Evolutionary conservation across 768 basidiomycete genomes (phyloP).

Genomic region (Russula olivacea): DNA sequence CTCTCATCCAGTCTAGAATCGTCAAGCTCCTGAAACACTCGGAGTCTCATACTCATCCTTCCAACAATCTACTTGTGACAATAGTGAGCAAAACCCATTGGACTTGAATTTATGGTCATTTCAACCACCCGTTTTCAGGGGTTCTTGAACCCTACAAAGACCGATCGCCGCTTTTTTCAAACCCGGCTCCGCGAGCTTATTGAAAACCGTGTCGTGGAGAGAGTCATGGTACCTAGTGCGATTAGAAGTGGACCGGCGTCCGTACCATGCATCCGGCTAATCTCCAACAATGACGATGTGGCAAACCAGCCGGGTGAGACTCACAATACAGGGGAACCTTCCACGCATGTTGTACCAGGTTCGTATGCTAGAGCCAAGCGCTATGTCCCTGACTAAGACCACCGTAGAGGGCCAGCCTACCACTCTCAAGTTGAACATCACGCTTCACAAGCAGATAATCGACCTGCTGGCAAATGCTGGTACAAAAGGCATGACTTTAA

Average conservation of each 20-base stretch:
- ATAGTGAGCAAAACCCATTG: conserved; percentile 46
- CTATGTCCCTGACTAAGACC: neutral
- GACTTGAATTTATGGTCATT: neutral
- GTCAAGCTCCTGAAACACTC: conserved; percentile 66
- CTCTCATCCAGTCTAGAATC: conserved; percentile 64
- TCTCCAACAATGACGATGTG: conserved; percentile 38
- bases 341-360: conserved; percentile 31
- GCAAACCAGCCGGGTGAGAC: conserved; percentile 17
- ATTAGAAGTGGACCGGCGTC: conserved; percentile 39
- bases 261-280: conserved; percentile 64
- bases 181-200: conserved; percentile 67
- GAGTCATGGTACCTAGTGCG: conserved; percentile 59
- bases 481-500: conserved; percentile 62
- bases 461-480: conserved; percentile 66
- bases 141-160: conserved; percentile 65
- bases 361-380: conserved; percentile 19
- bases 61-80: conserved; percentile 68
- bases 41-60: conserved; percentile 62
- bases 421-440: conserved; percentile 50
- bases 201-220: conserved; percentile 68
- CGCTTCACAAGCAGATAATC: conserved; percentile 77
- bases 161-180: conserved; percentile 79
- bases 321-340: neutral
- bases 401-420: conserved; percentile 1
- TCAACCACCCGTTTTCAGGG: conserved; percentile 44